Conservation (phyloP, 2,329 filamentous ascomycete genomes). For the Aspergillus sp. region DNA sequence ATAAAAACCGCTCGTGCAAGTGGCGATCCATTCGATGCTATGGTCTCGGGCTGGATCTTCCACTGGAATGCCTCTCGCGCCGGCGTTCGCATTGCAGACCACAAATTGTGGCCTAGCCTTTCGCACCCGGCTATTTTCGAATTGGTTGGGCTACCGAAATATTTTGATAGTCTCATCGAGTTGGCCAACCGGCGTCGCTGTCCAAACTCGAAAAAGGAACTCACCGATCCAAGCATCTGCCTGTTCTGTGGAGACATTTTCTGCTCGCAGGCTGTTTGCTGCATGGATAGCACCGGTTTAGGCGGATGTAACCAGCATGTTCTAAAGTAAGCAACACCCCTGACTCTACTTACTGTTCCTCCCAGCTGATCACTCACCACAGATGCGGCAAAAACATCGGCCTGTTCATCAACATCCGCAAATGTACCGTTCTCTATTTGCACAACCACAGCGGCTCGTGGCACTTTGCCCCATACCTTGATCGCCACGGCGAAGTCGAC, state of each 20-base stretch:
- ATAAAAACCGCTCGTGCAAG: constrained; percentile 46
- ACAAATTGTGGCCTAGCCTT: constrained; percentile 47
- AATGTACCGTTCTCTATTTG: constrained; percentile 87
- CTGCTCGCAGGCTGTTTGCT: constrained; percentile 92
- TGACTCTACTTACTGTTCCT: not conserved
- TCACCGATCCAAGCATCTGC: constrained; percentile 88
- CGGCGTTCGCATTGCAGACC: constrained; percentile 32
- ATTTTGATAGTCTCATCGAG: constrained; percentile 89
- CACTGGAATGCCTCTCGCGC: constrained; percentile 40
- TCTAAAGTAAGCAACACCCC: constrained; percentile 62
- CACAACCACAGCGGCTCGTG: constrained; percentile 81
- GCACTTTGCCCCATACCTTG: constrained; percentile 86
- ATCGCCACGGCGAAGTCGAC: constrained; percentile 94
- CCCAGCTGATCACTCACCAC: constrained; percentile 17
- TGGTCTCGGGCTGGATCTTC: constrained; percentile 71
- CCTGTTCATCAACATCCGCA: constrained; percentile 95
- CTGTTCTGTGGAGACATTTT: constrained; percentile 96
- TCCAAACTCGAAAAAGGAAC: constrained; percentile 85
- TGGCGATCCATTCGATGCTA: constrained; percentile 46
- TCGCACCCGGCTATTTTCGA: constrained; percentile 93
- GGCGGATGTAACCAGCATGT: constrained; percentile 92
- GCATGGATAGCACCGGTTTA: constrained; percentile 65
- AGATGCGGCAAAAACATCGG: constrained; percentile 88
- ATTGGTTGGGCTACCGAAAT: constrained; percentile 84
- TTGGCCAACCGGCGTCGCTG: constrained; percentile 82